These are phyloP conservation scores for Septoria linicola DNA, from an alignment of 2,329 filamentous ascomycete species.

Conservation along the genomic window DNA sequence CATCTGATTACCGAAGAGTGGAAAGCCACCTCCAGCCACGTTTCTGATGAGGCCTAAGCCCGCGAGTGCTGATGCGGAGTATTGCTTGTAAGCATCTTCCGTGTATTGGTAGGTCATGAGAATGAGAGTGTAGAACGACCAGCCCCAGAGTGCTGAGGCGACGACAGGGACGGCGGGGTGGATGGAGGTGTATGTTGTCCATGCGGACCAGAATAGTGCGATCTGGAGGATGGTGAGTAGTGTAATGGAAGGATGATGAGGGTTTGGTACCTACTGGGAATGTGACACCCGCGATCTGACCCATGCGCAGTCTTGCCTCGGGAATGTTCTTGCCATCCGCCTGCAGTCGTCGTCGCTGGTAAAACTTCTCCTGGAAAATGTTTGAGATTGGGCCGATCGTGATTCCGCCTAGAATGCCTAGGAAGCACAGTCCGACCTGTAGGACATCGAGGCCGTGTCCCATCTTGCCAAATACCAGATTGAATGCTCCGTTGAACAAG, in stretches of 20 bases:
- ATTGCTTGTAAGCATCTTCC: constrained; percentile 49
- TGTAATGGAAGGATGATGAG: too few relatives aligned
- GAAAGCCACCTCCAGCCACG: constrained; percentile 39
- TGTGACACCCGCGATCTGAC: constrained; percentile 52
- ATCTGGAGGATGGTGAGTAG: too few relatives aligned
- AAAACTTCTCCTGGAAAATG: constrained; percentile 45
- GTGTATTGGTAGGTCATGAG: constrained; percentile 52
- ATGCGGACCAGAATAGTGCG: constrained; percentile 20
- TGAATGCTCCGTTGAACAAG: constrained; percentile 50
- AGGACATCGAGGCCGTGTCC: constrained; percentile 37
- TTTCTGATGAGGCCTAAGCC: constrained; percentile 42
- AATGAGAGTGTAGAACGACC: constrained; percentile 51
- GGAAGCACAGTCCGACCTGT: constrained; percentile 16
- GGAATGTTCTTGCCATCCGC: constrained; percentile 10
- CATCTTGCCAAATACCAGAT: constrained; percentile 47
- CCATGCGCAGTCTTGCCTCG: constrained; percentile 29
- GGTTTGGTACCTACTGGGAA: too few relatives aligned
- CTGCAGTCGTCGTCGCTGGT: constrained; percentile 30
- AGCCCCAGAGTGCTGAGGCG: constrained; percentile 50
- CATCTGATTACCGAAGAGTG: constrained; percentile 42
- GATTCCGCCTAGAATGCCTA: constrained; percentile 43
- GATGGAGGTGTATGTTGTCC: constrained; percentile 15
- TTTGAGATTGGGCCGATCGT: constrained; percentile 46
- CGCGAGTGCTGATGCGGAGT: constrained; percentile 43
- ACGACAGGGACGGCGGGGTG: constrained; percentile 45